A percentile compares a stretch with the other conserved stretches of the same genome.
phyloP scores from a whole-genome alignment of 108 stramenopile species.

The Seminavis robusta region DNA sequence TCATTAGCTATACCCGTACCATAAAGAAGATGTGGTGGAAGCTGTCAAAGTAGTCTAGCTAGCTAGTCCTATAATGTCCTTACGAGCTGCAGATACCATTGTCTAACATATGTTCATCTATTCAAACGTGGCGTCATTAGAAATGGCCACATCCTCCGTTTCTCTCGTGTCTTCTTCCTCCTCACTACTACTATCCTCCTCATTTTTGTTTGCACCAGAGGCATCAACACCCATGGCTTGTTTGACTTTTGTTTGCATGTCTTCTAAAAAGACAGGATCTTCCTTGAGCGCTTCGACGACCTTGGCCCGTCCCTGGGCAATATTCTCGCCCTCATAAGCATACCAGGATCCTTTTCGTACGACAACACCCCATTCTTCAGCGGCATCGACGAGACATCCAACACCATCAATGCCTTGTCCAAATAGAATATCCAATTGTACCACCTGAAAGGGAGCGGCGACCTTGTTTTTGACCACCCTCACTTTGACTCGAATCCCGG shows the following conservation, averaged over 20 bases:
- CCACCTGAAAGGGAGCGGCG: slow-evolving; percentile 86
- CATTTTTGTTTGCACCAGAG: too few species aligned
- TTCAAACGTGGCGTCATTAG: too few species aligned
- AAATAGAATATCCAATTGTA: slow-evolving; percentile 86
- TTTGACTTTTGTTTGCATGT: slow-evolving; percentile 62
- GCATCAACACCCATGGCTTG: too few species aligned
- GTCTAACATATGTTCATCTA: too few species aligned
- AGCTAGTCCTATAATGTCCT: too few species aligned
- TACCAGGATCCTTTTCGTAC: slow-evolving; percentile 89
- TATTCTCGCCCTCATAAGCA: slow-evolving; percentile 58
- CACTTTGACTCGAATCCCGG: slow-evolving; percentile 85
- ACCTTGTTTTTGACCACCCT: slow-evolving; percentile 98
- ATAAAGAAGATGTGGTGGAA: too few species aligned
- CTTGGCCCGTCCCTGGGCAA: slow-evolving; percentile 83
- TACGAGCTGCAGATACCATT: too few species aligned
- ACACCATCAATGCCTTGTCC: slow-evolving; percentile 80
- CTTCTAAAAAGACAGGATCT: slow-evolving; percentile 38
- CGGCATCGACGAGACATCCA: slow-evolving; percentile 88
- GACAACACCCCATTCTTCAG: slow-evolving; percentile 74
- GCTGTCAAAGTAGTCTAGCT: too few species aligned
- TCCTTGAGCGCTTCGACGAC: slow-evolving; percentile 58
- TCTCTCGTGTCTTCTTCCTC: too few species aligned
- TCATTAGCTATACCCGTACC: too few species aligned
- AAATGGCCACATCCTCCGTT: too few species aligned
- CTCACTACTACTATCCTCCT: too few species aligned